Base-by-base conservation (phyloP, 768 basidiomycete genomes). In the Cystofilobasidium capitatum region DNA sequence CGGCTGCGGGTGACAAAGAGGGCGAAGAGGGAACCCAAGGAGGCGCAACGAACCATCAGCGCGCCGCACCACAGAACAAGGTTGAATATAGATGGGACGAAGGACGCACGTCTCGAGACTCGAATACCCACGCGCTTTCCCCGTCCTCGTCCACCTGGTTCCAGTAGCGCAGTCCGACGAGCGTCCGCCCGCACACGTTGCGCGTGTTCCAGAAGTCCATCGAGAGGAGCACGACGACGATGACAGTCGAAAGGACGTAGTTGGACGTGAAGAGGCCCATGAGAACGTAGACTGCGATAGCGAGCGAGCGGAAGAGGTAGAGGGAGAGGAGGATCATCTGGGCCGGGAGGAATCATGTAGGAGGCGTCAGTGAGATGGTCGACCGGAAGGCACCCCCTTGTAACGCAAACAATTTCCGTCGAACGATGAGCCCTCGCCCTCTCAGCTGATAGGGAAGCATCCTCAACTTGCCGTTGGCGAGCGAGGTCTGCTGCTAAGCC, bases 151-250 rank as follows among this genome's bases (percentile, higher is more conserved):
- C 92, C 17, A 98, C 91, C 78, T 98, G 93, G 76, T 98, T 99
- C 94, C 94, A 98, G 75, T 93, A 99, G 64, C 96, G 82, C 69
- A 99, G 80, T 26, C 96, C 96, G 14, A 98, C 96, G 20, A 99
- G 81, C 29, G 88, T 91, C 71, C 96, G 81, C 2, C 96, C 96
- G 0, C 92, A 84, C 17, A 99, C 91, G 73, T 99, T 99, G 88
- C 92, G 81, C 71, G 90, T 91, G 73, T 94, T 97, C 96, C 94
- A 99, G 77, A 99, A 99, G 79, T 99, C 96, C 84, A 94, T 88
- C 0, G 93, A 88, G 31, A 99, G 83, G 20, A 99, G 81, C 1
- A 97, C 86, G 26, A 98, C 96, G 0, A 98, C 94, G 12, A 84
- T 77, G 4, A 99, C 93, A 31, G 92, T 94, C 85, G 91, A 91